Percentiles rank a stretch among this genome's conserved stretches.
Evolutionary conservation across 2,329 filamentous ascomycete species (phyloP).

Genomic region (Teratosphaeria viscida): DNA sequence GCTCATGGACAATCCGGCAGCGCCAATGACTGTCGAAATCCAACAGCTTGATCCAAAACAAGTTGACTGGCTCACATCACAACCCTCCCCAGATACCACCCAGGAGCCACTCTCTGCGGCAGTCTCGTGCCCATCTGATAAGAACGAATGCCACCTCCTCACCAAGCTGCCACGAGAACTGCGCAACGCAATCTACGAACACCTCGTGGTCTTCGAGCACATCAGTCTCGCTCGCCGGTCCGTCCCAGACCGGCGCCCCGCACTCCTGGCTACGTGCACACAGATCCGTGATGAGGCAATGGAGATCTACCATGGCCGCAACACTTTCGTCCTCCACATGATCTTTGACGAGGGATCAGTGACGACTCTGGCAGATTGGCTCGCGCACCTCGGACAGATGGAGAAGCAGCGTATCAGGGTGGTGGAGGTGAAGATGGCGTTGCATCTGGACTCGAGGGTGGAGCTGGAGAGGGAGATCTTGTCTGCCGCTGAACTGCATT

Average conservation of each 20-base stretch:
- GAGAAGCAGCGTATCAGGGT: not conserved
- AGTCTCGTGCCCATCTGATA: not conserved
- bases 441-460: not conserved
- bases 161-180: not conserved
- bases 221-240: too few species aligned
- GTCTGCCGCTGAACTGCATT: not conserved
- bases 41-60: not conserved
- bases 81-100: too few species aligned
- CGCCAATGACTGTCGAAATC: not conserved
- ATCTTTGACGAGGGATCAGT: not conserved
- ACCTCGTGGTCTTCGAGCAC: not conserved
- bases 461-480: not conserved
- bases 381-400: not conserved
- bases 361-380: not conserved
- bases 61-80: too few species aligned
- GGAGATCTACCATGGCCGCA: conserved; percentile 3
- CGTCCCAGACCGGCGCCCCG: too few species aligned
- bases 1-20: too few species aligned
- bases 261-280: not conserved
- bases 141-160: not conserved
- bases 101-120: too few species aligned
- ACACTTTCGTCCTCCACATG: not conserved
- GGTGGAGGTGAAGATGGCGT: not conserved
- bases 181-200: not conserved
- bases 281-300: not conserved